phyloP scores from a whole-genome alignment of 441 rosid genomes.

The Erysimum pusillum region DNA sequence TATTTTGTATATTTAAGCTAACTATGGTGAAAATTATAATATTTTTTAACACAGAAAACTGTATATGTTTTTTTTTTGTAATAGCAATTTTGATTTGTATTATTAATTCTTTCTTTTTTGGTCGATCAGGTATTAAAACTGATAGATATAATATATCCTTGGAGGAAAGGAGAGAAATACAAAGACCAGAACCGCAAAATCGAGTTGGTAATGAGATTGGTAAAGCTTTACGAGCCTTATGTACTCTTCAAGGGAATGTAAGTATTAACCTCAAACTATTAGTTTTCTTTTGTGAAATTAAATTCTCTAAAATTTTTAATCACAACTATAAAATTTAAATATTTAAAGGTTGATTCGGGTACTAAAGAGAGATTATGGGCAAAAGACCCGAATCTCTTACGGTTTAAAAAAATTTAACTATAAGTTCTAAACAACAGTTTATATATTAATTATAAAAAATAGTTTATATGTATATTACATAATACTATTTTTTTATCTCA shows the following conservation, averaged over 20 bases:
- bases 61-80: not conserved
- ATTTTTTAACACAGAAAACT: too few species aligned
- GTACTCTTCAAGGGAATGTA: slow-evolving; percentile 55
- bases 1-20: not conserved
- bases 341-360: too few species aligned
- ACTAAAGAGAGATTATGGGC: too few species aligned
- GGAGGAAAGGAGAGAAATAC: slow-evolving; percentile 48
- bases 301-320: too few species aligned
- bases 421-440: too few species aligned
- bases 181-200: slow-evolving; percentile 55
- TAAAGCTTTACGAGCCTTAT: slow-evolving; percentile 47
- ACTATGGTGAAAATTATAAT: too few species aligned
- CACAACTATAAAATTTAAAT: too few species aligned
- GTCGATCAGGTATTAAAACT: slow-evolving; percentile 57
- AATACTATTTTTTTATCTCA: too few species aligned
- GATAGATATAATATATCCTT: slow-evolving; percentile 59
- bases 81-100: not conserved
- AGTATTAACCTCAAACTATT: slow-evolving; percentile 11
- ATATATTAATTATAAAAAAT: too few species aligned
- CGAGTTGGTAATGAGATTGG: slow-evolving; percentile 44
- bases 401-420: too few species aligned
- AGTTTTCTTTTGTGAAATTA: not conserved
- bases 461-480: too few species aligned
- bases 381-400: too few species aligned
- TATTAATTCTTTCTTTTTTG: not conserved